phyloP scores from a whole-genome alignment of 1,139 yeast species.

The Sugiyamaella novakii region DNA sequence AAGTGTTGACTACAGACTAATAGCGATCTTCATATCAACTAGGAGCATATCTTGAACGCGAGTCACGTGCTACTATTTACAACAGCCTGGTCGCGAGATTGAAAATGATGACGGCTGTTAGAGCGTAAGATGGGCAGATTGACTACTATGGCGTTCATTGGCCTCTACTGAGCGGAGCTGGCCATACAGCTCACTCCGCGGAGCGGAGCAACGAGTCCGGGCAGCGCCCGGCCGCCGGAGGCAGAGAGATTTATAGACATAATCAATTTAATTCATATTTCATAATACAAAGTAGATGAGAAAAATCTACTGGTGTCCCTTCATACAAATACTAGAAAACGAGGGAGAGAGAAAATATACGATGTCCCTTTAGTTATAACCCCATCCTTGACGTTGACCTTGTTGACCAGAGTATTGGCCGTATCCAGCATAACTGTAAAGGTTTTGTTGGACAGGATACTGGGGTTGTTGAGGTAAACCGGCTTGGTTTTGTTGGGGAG shows the following conservation, averaged over 20 bases:
- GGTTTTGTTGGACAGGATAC: constrained; percentile 37
- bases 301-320: constrained; percentile 9
- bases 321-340: constrained; percentile 13
- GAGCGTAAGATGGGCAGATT: too few species aligned
- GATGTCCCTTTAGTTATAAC: constrained; percentile 24
- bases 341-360: constrained; percentile 8
- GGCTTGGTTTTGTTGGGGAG: constrained; percentile 31
- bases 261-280: constrained; percentile 14
- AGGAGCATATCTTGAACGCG: too few species aligned
- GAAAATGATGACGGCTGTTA: too few species aligned
- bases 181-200: too few species aligned
- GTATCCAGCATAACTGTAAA: constrained; percentile 39
- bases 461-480: constrained; percentile 31
- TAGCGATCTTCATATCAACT: too few species aligned
- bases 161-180: too few species aligned
- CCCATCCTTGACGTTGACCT: constrained; percentile 28
- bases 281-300: constrained; percentile 17
- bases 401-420: constrained; percentile 37
- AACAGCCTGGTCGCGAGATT: too few species aligned
- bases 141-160: too few species aligned
- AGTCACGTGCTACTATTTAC: too few species aligned
- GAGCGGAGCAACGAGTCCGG: constrained; percentile 4
- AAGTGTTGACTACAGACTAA: too few species aligned
- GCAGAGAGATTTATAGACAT: neutral
- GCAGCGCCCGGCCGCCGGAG: neutral